Evolutionary conservation across 495 filamentous ascomycete genomes (phyloP).

Genomic region (Talaromyces adpressus): DNA sequence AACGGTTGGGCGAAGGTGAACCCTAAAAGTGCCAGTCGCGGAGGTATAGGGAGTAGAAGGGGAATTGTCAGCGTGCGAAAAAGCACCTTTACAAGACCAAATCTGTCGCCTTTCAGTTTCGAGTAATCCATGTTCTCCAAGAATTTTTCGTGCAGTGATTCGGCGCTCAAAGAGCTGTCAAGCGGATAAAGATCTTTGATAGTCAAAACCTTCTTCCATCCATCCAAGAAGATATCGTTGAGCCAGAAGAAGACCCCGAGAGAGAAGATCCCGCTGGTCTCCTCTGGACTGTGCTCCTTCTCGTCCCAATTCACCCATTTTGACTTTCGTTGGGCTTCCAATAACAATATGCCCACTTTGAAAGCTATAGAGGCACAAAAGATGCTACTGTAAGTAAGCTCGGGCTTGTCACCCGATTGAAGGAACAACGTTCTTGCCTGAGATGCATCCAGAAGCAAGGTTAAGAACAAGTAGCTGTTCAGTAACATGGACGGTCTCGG

Average conservation of each 20-base stretch:
- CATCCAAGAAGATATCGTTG: conserved; percentile 42
- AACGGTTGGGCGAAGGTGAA: conserved; percentile 52
- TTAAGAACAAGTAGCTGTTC: conserved; percentile 29
- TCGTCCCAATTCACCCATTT: conserved; percentile 36
- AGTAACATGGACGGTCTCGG: conserved; percentile 35
- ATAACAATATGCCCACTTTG: conserved; percentile 32
- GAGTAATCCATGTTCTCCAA: background rate
- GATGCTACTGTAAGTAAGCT: conserved; percentile 21
- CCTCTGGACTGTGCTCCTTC: conserved; percentile 47
- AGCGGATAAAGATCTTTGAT: conserved; percentile 26
- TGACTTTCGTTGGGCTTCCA: conserved; percentile 51
- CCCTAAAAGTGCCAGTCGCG: conserved; percentile 43
- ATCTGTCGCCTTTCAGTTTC: conserved; percentile 15
- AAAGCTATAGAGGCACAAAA: conserved; percentile 30
- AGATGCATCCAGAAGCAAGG: conserved; percentile 32
- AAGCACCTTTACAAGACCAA: conserved; percentile 37
- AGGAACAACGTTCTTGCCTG: conserved; percentile 35
- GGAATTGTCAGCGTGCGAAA: conserved; percentile 40
- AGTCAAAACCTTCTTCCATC: conserved; percentile 29
- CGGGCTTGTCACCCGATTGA: conserved; percentile 13
- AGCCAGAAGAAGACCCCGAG: conserved; percentile 52
- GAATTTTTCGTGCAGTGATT: background rate
- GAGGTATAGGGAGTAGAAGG: conserved; percentile 40
- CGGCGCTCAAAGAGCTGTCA: background rate
- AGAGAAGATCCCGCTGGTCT: conserved; percentile 46